These are phyloP conservation scores for Termitomyces sp. DNA, from an alignment of 768 basidiomycete genomes.

Conservation along the genomic window DNA sequence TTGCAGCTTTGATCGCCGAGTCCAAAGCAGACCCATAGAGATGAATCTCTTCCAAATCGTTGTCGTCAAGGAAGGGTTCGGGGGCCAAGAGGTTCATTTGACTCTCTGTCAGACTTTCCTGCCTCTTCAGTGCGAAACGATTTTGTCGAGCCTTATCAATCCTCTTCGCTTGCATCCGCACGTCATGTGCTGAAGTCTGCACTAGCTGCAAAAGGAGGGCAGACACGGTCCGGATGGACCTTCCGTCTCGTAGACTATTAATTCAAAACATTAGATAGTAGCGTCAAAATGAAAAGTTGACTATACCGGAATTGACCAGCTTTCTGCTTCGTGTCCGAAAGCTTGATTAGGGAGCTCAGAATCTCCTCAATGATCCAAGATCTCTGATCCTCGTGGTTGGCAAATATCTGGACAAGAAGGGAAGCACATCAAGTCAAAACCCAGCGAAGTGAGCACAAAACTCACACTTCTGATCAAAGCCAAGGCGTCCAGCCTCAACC, in stretches of 20 bases:
- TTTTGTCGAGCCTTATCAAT: conserved; percentile 63
- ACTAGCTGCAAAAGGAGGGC: conserved; percentile 94
- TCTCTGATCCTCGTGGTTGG: conserved; percentile 85
- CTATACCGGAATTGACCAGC: conserved; percentile 82
- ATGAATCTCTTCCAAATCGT: conserved; percentile 69
- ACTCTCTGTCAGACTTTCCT: conserved; percentile 57
- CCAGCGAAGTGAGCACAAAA: conserved; percentile 1
- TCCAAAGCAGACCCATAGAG: conserved; percentile 73
- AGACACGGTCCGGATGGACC: conserved; percentile 89
- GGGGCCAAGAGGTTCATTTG: conserved; percentile 24
- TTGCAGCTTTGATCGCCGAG: conserved; percentile 80
- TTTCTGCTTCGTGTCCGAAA: conserved; percentile 86
- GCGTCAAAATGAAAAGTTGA: not conserved
- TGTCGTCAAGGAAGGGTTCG: conserved; percentile 61
- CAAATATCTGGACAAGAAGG: conserved; percentile 67
- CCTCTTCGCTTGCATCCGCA: conserved; percentile 63
- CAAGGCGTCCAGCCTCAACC: conserved; percentile 76
- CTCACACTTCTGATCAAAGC: conserved; percentile 82
- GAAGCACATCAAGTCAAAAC: not conserved
- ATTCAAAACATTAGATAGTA: not conserved
- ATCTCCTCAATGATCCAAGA: conserved; percentile 99
- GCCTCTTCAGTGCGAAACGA: conserved; percentile 54
- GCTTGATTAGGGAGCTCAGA: conserved; percentile 80
- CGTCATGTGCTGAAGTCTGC: conserved; percentile 89
- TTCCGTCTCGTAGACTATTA: conserved; percentile 79